Evolutionary conservation across 352 stramenopile genomes (phyloP).

Genomic region (Phytopythium aichiense): DNA sequence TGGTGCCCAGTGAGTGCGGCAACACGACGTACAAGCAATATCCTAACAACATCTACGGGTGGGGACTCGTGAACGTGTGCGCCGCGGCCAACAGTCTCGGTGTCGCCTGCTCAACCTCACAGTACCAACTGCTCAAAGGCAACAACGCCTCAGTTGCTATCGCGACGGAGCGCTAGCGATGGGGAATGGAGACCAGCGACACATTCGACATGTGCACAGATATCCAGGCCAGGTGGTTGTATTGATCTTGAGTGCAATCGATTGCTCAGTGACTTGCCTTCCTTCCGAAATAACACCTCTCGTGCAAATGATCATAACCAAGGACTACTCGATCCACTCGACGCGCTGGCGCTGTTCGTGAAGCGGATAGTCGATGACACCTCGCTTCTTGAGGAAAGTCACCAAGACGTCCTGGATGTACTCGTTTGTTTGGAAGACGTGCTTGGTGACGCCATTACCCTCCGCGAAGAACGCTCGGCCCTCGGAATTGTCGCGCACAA

Average conservation of each 20-base stretch:
- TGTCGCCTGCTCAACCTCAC: background rate
- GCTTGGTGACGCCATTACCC: background rate
- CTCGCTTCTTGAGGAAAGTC: background rate
- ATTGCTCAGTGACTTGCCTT: background rate
- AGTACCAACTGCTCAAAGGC: background rate
- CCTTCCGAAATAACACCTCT: background rate
- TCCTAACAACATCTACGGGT: slow-evolving; percentile 80
- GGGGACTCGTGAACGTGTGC: slow-evolving; percentile 53
- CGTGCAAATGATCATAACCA: background rate
- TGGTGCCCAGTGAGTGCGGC: slow-evolving; percentile 59
- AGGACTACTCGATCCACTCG: slow-evolving; percentile 1
- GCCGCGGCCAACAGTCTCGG: slow-evolving; percentile 34
- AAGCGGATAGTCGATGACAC: background rate
- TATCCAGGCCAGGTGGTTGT: background rate
- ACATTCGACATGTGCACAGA: background rate
- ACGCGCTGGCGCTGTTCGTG: background rate
- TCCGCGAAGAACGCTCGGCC: background rate
- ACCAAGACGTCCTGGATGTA: slow-evolving; percentile 5
- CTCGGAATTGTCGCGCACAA: background rate
- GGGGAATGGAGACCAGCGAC: background rate
- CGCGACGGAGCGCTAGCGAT: background rate
- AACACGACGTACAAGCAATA: slow-evolving; percentile 61
- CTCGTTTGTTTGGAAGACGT: background rate
- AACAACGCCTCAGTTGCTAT: background rate
- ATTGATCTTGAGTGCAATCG: background rate